Evolutionary conservation across 2,329 filamentous ascomycete species (phyloP), one percentile per base, ranked within the genome.

Genomic region (Cordyceps cateniannulata): DNA sequence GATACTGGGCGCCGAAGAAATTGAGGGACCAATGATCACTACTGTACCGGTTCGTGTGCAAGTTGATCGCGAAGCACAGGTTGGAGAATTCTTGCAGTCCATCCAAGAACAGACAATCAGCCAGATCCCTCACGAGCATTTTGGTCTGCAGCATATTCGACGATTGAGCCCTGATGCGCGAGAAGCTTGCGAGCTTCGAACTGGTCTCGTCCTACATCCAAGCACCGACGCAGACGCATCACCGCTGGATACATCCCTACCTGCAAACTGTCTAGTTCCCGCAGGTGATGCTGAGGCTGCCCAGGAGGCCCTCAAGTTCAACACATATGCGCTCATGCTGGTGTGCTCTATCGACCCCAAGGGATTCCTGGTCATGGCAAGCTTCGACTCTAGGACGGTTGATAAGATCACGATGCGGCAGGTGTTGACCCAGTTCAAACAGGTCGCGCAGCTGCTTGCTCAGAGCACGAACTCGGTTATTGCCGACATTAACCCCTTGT

Each of bases 111-210:
- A 81, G 59, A 82, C 80, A 0, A 76, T 84, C 0, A 72, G 77
- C 3, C 80, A 84, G 64, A 86, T 88, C 6, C 81, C 85, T 0
- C 81, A 88, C 67, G 84, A 90, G 69, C 85, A 90, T 68, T 77
- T 82, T 54, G 84, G 84, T 22, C 72, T 86, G 49, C 83, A 86
- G 60, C 69, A 85, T 63, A 86, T 87, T 62, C 81, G 84, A 10
- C 76, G 78, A 24, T 70, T 86, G 14, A 83, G 81, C 65, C 72
- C 77, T 1, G 82, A 85, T 61, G 79, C 80, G 5, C 74, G 79
- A 10, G 75, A 82, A 62, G 83, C 83, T 2, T 85, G 82, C 65
- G 79, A 84, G 63, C 75, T 85, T 50, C 77, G 79, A 7, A 84
- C 81, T 0, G 77, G 82, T 8, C 69, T 86, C 1, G 79, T 84